Evolutionary conservation across 2,329 filamentous ascomycete species (phyloP).

Genomic region (Stenocarpella maydis): DNA sequence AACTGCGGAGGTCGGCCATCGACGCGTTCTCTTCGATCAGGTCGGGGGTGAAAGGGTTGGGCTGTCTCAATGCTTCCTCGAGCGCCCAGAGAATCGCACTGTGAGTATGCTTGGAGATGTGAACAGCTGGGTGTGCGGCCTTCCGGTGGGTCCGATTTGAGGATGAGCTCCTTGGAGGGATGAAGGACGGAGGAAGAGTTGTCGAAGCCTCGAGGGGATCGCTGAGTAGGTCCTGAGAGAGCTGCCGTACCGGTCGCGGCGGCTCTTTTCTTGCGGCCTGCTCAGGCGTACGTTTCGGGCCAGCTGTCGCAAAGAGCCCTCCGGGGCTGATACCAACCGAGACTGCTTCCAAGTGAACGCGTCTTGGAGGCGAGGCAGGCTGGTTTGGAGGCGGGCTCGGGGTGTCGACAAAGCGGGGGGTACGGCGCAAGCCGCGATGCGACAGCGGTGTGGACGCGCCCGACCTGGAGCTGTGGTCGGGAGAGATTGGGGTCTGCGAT

Average conservation of each 20-base stretch:
- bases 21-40: conserved; percentile 85
- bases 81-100: conserved; percentile 92
- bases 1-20: conserved; percentile 82
- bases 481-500: conserved; percentile 46
- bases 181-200: conserved; percentile 43
- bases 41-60: conserved; percentile 84
- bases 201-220: conserved; percentile 52
- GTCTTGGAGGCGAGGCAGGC: conserved; percentile 37
- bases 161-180: conserved; percentile 43
- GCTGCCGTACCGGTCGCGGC: conserved; percentile 46
- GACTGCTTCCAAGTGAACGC: conserved; percentile 56
- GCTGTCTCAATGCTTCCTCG: conserved; percentile 87
- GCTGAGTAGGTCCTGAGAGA: conserved; percentile 57
- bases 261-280: conserved; percentile 26
- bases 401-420: conserved; percentile 58
- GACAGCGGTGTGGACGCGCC: conserved; percentile 57
- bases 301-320: conserved; percentile 47
- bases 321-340: conserved; percentile 58
- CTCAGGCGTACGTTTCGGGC: conserved; percentile 34
- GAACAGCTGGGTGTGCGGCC: conserved; percentile 58
- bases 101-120: conserved; percentile 84
- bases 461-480: conserved; percentile 29
- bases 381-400: conserved; percentile 46
- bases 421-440: conserved; percentile 58
- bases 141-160: conserved; percentile 43